A percentile compares a stretch with the other conserved stretches of the same genome.
phyloP scores from a whole-genome alignment of 2,329 filamentous ascomycete genomes.

The Nemania sp. region DNA sequence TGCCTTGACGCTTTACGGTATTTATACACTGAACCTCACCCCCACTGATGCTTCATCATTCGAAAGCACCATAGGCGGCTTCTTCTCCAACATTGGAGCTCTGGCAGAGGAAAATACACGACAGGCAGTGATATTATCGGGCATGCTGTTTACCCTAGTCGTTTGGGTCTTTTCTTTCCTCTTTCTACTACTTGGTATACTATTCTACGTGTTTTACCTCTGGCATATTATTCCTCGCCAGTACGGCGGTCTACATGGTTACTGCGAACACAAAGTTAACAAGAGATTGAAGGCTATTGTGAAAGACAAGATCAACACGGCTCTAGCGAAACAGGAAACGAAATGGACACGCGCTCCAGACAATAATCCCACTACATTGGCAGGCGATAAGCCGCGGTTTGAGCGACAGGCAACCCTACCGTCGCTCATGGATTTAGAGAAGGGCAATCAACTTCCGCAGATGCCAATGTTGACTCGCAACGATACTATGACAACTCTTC shows the following conservation, averaged over 20 bases:
- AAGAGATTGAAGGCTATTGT: slow-evolving; percentile 83
- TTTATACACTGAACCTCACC: slow-evolving; percentile 77
- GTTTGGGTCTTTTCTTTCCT: slow-evolving; percentile 86
- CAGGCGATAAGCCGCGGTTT: slow-evolving; percentile 55
- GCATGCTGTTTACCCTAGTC: slow-evolving; percentile 90
- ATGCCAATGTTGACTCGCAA: slow-evolving; percentile 65
- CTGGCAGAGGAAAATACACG: slow-evolving; percentile 75
- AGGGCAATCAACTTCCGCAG: slow-evolving; percentile 56
- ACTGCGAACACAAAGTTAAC: slow-evolving; percentile 92
- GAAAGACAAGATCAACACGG: slow-evolving; percentile 83
- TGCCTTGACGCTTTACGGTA: slow-evolving; percentile 82
- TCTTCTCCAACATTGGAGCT: slow-evolving; percentile 79
- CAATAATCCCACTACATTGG: slow-evolving; percentile 57
- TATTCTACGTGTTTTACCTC: slow-evolving; percentile 87
- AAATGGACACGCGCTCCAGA: slow-evolving; percentile 57
- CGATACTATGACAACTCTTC: slow-evolving; percentile 65
- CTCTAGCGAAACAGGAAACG: slow-evolving; percentile 76
- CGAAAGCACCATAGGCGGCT: slow-evolving; percentile 69
- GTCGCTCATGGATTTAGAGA: slow-evolving; percentile 54
- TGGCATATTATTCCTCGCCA: slow-evolving; percentile 87
- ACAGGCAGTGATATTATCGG: slow-evolving; percentile 80
- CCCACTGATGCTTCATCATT: slow-evolving; percentile 57
- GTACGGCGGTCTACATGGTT: slow-evolving; percentile 80
- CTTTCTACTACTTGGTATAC: slow-evolving; percentile 70
- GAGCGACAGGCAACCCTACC: slow-evolving; percentile 72